Evolutionary conservation across 805 yeast genomes (phyloP), one percentile per base, ranked within the genome.

Genomic region (Metschnikowia picachoensis): DNA sequence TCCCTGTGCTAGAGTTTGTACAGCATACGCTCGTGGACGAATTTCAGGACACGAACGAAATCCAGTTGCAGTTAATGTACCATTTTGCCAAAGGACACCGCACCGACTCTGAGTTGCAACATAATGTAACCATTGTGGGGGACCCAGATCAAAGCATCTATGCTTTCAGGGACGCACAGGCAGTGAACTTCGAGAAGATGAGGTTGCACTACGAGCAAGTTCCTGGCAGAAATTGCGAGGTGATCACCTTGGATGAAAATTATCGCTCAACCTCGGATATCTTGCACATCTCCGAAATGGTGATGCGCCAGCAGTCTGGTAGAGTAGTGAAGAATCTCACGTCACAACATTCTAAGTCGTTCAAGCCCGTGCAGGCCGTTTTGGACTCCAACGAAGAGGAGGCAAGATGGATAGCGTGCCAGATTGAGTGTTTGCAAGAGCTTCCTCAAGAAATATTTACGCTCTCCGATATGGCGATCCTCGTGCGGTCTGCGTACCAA

Each of bases 111-210:
- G 28, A 37, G 6, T 35, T 59, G 15, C 72, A 70, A 32, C 61
- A 80, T 49, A 83, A 83, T 47, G 76, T 92, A 8, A 87, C 97
- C 0, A 83, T 90, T 1, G 97, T 92, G 2, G 99, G 99, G 1
- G 99, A 92, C 60, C 96, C 97, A 0, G 97, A 94, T 63, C 99
- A 92, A 64, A 84, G 95, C 59, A 92, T 92, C 17, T 92, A 94
- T 62, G 89, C 85, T 0, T 92, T 92, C 56, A 71, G 98, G 49
- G 82, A 84, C 57, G 97, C 97, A 0, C 80, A 81, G 31, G 72
- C 84, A 1, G 67, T 71, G 14, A 90, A 87, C 56, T 87, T 91
- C 56, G 66, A 66, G 35, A 68, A 68, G 12, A 80, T 89, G 87
- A 62, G 66, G 35, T 44, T 53, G 0, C 59, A 68, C 47, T 76